Evolutionary conservation across 805 yeast genomes (phyloP).

Genomic region (Scheffersomyces stipitis): DNA sequence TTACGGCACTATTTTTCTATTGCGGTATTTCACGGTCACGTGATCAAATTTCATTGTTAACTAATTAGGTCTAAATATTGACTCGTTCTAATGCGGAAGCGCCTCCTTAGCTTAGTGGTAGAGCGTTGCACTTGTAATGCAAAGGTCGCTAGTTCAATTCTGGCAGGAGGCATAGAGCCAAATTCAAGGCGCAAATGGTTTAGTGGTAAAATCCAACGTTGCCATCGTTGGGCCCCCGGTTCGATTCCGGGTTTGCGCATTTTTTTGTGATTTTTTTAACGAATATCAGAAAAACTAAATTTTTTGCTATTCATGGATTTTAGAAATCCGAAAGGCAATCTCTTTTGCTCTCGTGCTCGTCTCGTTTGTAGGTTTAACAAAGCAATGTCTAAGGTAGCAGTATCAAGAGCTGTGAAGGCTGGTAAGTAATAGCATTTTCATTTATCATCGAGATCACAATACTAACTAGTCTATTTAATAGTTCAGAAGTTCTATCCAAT

Average conservation of each 20-base stretch:
- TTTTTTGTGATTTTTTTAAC: no score
- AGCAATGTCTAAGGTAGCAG: slow-evolving; percentile 44
- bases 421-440: slow-evolving; percentile 29
- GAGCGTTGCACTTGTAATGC: slow-evolving; percentile 99
- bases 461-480: slow-evolving; percentile 13
- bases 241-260: neutral
- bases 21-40: no score
- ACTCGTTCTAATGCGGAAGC: no score
- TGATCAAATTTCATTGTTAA: no score
- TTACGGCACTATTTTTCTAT: no score
- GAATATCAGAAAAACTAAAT: no score
- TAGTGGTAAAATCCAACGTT: neutral
- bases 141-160: slow-evolving; percentile 42
- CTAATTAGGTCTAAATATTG: no score
- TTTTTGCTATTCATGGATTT: no score
- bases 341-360: no score
- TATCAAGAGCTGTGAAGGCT: slow-evolving; percentile 40
- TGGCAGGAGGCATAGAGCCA: slow-evolving; percentile 30
- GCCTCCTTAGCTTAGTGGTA: slow-evolving; percentile 99
- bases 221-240: neutral
- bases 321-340: no score
- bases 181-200: neutral
- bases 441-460: slow-evolving; percentile 14
- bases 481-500: slow-evolving; percentile 81
- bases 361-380: no score